Percentiles rank a stretch among this genome's conserved stretches.
Evolutionary conservation across 306 rosid genomes (phyloP).

Genomic region (Luffa aegyptiaca): DNA sequence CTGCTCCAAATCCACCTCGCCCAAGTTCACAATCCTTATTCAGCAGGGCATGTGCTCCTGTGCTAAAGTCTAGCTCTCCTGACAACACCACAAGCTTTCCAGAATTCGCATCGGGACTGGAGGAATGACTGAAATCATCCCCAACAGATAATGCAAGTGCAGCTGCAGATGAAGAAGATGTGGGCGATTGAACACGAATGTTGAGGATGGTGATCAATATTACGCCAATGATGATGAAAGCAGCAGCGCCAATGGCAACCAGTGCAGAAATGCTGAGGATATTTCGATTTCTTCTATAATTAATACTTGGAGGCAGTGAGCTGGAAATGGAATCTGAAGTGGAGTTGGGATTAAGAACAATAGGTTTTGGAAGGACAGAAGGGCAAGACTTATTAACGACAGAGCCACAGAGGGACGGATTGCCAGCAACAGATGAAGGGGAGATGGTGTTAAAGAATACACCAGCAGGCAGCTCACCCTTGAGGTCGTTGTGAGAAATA

Average conservation of each 20-base stretch:
- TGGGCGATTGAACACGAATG: conserved; percentile 55
- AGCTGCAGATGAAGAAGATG: conserved; percentile 45
- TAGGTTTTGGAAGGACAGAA: conserved; percentile 77
- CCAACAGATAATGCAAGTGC: conserved; percentile 69
- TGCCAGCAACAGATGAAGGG: conserved; percentile 54
- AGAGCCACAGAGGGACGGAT: conserved; percentile 86
- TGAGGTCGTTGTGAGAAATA: conserved; percentile 76
- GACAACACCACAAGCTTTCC: conserved; percentile 98
- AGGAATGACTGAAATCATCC: conserved; percentile 79
- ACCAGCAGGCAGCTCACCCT: conserved; percentile 84
- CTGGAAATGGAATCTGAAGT: conserved; percentile 41
- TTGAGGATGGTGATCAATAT: conserved; percentile 87
- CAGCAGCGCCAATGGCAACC: conserved; percentile 95
- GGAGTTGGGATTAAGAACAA: conserved; percentile 84
- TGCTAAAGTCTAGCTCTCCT: conserved; percentile 92
- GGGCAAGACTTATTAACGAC: conserved; percentile 78
- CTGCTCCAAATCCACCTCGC: conserved; percentile 99
- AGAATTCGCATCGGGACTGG: conserved; percentile 80
- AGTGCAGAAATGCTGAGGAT: conserved; percentile 94
- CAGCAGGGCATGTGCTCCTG: conserved; percentile 90
- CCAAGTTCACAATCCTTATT: conserved; percentile 97
- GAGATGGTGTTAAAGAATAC: conserved; percentile 81
- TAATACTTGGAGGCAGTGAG: conserved; percentile 34
- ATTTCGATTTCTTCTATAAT: conserved; percentile 70
- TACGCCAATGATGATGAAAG: conserved; percentile 78